phyloP scores from a whole-genome alignment of 2,329 filamentous ascomycete genomes.

The Cordyceps fumosorosea region DNA sequence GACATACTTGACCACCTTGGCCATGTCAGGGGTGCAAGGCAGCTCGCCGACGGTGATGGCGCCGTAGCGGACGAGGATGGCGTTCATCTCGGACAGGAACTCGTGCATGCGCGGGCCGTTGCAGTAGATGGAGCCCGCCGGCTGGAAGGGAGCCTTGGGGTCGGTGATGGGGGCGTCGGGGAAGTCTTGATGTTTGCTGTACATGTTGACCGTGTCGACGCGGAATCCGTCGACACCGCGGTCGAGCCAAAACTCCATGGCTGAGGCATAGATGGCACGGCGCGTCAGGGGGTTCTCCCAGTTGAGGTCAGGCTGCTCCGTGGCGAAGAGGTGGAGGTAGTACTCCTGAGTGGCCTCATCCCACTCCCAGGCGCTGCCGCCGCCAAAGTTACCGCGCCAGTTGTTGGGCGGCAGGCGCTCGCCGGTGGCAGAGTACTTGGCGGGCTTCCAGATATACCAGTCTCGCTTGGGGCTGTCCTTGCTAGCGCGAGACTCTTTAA shows the following conservation, averaged over 20 bases:
- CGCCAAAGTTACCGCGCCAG: conserved; percentile 58
- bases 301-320: conserved; percentile 77
- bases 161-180: conserved; percentile 52
- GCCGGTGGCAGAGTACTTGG: conserved; percentile 48
- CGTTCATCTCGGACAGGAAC: conserved; percentile 59
- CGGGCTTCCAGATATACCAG: conserved; percentile 59
- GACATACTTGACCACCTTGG: conserved; percentile 53
- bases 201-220: conserved; percentile 70
- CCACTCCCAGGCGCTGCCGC: conserved; percentile 60
- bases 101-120: conserved; percentile 66
- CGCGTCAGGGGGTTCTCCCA: conserved; percentile 68
- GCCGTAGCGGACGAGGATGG: conserved; percentile 52
- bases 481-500: conserved; percentile 57
- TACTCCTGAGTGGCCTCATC: conserved; percentile 68
- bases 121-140: conserved; percentile 50
- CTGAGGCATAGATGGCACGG: conserved; percentile 61
- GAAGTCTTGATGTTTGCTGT: conserved; percentile 55
- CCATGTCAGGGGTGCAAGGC: conserved; percentile 52
- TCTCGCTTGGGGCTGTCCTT: conserved; percentile 57
- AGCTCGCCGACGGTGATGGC: conserved; percentile 68
- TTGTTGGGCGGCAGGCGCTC: conserved; percentile 67
- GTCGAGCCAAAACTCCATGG: conserved; percentile 75
- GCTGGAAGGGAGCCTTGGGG: conserved; percentile 40
- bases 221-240: conserved; percentile 67
- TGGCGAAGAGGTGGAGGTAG: conserved; percentile 69